phyloP scores from a whole-genome alignment of 768 basidiomycete genomes.

The Candolleomyces aberdarensis region DNA sequence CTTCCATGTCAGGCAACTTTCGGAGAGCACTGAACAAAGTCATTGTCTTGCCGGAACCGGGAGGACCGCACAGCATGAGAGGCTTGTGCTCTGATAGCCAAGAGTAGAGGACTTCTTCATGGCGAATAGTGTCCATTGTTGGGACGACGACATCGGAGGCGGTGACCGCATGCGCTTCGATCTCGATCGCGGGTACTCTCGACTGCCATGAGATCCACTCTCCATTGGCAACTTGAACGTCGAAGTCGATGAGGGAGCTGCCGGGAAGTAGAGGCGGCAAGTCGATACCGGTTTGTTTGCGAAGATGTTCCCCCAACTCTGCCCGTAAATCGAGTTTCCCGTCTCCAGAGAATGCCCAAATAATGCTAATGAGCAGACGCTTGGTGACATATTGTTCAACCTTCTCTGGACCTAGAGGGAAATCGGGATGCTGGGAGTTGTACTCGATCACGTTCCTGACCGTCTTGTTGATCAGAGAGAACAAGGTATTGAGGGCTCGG shows the following conservation, averaged over 20 bases:
- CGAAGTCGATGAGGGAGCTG: slow-evolving; percentile 89
- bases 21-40: slow-evolving; percentile 96
- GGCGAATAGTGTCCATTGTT: slow-evolving; percentile 96
- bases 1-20: slow-evolving; percentile 98
- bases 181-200: slow-evolving; percentile 91
- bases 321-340: slow-evolving; percentile 88
- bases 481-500: slow-evolving; percentile 91
- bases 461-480: slow-evolving; percentile 96
- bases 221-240: slow-evolving; percentile 81
- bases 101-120: slow-evolving; percentile 97
- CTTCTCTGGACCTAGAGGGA: slow-evolving; percentile 80
- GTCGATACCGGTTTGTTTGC: slow-evolving; percentile 85
- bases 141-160: slow-evolving; percentile 97
- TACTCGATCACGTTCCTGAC: slow-evolving; percentile 92
- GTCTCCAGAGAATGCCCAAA: slow-evolving; percentile 98
- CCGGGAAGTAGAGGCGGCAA: slow-evolving; percentile 74
- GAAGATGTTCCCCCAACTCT: slow-evolving; percentile 84
- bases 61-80: slow-evolving; percentile 96
- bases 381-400: slow-evolving; percentile 91
- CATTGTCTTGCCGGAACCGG: slow-evolving; percentile 99
- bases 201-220: slow-evolving; percentile 94
- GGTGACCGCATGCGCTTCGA: slow-evolving; percentile 94
- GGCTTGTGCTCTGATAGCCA: slow-evolving; percentile 99
- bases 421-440: slow-evolving; percentile 92
- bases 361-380: slow-evolving; percentile 84